Evolutionary conservation across 371 early-diverging fungal genomes (phyloP).

Genomic region (Mucor circinelloides): DNA sequence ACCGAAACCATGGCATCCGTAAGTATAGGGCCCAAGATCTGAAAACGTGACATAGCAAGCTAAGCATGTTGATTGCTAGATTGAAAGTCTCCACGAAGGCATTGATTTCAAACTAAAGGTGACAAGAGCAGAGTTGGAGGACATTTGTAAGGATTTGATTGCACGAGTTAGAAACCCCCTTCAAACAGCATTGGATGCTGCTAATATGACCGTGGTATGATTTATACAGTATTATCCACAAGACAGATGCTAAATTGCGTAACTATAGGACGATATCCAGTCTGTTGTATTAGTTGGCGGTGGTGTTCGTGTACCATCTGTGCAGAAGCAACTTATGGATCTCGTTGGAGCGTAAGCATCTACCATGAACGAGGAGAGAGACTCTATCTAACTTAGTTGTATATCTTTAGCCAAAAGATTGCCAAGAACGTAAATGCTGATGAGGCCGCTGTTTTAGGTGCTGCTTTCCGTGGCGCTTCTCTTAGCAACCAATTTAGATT

Average conservation of each 20-base stretch:
- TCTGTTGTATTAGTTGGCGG: constrained; percentile 96
- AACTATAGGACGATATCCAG: constrained; percentile 60
- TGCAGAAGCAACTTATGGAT: constrained; percentile 71
- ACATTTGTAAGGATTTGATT: constrained; percentile 64
- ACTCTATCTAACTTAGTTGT: not conserved
- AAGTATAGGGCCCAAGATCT: constrained; percentile 21
- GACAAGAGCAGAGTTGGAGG: constrained; percentile 80
- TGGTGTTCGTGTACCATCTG: constrained; percentile 85
- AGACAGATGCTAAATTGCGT: not conserved
- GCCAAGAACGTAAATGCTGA: constrained; percentile 94
- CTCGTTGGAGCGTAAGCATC: constrained; percentile 73
- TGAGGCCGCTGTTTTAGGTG: constrained; percentile 95
- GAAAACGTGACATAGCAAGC: not conserved
- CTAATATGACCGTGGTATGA: constrained; percentile 70
- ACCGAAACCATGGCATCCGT: constrained; percentile 82
- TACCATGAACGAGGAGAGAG: not conserved
- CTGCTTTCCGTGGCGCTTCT: constrained; percentile 88
- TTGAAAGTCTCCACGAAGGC: constrained; percentile 89
- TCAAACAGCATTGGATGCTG: constrained; percentile 64
- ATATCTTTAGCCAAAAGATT: constrained; percentile 67
- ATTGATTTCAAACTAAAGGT: constrained; percentile 81
- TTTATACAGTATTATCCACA: not conserved
- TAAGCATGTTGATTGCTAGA: constrained; percentile 29
- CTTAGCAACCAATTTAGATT: constrained; percentile 88
- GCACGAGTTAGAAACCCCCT: constrained; percentile 77